Conservation (phyloP, 257 asterid species). For the Cordia subcordata region DNA sequence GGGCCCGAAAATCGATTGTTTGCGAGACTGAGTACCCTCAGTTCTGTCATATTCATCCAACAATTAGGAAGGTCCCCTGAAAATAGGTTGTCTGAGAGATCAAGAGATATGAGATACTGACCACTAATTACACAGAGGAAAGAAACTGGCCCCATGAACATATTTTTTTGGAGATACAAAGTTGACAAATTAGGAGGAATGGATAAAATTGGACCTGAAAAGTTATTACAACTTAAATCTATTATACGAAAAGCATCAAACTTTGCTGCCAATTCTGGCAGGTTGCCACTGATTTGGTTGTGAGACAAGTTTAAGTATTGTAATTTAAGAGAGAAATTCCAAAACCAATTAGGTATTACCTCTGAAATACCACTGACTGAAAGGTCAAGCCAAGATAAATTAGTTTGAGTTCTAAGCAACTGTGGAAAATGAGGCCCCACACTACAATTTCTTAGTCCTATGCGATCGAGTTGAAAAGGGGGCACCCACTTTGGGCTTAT, state of each 20-base stretch:
- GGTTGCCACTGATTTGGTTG: constrained; percentile 27
- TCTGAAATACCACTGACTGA: constrained; percentile 21
- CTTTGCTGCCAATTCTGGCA: constrained; percentile 8
- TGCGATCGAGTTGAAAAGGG: constrained; percentile 12
- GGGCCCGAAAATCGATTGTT: constrained; percentile 22
- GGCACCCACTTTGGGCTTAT: constrained; percentile 20
- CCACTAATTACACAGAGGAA: constrained; percentile 7
- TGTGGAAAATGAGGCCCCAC: constrained; percentile 28
- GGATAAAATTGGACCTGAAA: constrained; percentile 17
- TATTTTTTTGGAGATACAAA: constrained; percentile 16
- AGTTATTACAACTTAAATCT: constrained; percentile 22
- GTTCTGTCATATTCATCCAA: neutral
- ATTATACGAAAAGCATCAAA: neutral
- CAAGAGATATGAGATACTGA: neutral
- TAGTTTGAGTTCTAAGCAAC: constrained; percentile 24
- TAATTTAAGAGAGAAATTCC: constrained; percentile 2
- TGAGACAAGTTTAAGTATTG: constrained; percentile 22
- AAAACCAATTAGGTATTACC: constrained; percentile 26
- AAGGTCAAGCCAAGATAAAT: constrained; percentile 13
- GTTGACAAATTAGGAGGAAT: neutral
- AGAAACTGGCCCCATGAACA: constrained; percentile 22
- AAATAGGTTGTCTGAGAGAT: constrained; percentile 18
- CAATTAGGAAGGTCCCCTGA: constrained; percentile 22
- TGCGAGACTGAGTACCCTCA: constrained; percentile 8
- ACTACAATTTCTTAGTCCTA: constrained; percentile 13